Evolutionary conservation across 129 eudicot genomes (phyloP).

Genomic region (Ambrosia trifida): DNA sequence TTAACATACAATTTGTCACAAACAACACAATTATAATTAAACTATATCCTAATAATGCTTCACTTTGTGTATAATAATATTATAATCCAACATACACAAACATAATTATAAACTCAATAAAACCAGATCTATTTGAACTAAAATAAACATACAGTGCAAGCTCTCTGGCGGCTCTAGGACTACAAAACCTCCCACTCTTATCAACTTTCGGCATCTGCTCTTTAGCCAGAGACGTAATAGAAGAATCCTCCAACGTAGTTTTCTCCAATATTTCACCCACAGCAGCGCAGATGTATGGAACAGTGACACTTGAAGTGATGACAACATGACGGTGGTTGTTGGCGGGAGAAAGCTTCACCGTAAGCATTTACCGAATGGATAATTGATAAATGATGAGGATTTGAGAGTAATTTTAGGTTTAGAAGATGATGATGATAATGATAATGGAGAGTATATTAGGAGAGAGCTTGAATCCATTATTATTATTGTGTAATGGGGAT

Average conservation of each 20-base stretch:
- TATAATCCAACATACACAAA: no score
- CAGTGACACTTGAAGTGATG: slow-evolving; percentile 29
- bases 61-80: no score
- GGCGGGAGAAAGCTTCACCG: slow-evolving; percentile 29
- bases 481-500: neutral
- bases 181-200: slow-evolving; percentile 89
- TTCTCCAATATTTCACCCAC: slow-evolving; percentile 40
- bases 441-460: slow-evolving; percentile 29
- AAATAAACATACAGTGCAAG: slow-evolving; percentile 63
- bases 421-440: slow-evolving; percentile 29
- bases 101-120: no score
- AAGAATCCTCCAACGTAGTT: slow-evolving; percentile 28
- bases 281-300: slow-evolving; percentile 39
- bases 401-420: slow-evolving; percentile 36
- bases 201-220: slow-evolving; percentile 68
- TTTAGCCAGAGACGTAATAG: slow-evolving; percentile 27
- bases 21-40: no score
- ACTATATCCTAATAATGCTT: no score
- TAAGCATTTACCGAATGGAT: slow-evolving; percentile 24
- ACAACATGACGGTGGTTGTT: slow-evolving; percentile 22
- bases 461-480: slow-evolving; percentile 47
- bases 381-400: slow-evolving; percentile 24
- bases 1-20: neutral
- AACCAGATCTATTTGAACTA: no score
- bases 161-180: slow-evolving; percentile 99